A percentile compares a stretch with the other conserved stretches of the same genome.
Evolutionary conservation across 2,329 filamentous ascomycete genomes (phyloP).

Genomic region (Xylariaceae sp.): DNA sequence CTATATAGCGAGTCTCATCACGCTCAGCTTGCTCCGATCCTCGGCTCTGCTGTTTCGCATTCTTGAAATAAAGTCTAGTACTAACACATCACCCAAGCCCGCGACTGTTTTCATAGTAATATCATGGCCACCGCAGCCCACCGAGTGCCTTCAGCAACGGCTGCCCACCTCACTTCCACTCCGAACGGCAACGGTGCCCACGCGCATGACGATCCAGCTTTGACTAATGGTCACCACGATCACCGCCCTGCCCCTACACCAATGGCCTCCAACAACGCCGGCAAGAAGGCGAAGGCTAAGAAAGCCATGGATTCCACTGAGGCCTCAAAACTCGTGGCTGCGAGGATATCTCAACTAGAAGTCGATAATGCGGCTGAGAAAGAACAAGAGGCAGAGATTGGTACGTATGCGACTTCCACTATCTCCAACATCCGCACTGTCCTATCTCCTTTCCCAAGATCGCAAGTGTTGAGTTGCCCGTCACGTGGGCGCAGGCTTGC

Average conservation of each 20-base stretch:
- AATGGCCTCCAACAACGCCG: conserved; percentile 46
- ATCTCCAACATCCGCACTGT: background rate
- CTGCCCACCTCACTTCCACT: conserved; percentile 28
- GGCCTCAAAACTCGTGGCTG: conserved; percentile 84
- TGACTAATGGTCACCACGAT: conserved; percentile 38
- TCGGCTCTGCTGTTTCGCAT: no score
- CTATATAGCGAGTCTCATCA: no score
- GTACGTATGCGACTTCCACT: conserved; percentile 43
- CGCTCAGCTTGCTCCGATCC: background rate
- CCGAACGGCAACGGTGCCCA: conserved; percentile 33
- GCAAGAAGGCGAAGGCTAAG: conserved; percentile 80
- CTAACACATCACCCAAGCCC: conserved; percentile 11
- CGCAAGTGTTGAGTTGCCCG: background rate
- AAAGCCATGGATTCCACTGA: conserved; percentile 82
- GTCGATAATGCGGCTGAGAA: conserved; percentile 90
- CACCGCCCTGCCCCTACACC: conserved; percentile 40
- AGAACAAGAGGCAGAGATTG: conserved; percentile 93
- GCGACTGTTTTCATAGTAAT: conserved; percentile 15
- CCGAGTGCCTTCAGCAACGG: conserved; percentile 30
- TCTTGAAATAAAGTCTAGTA: no score
- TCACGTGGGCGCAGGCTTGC: no score
- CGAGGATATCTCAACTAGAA: conserved; percentile 92
- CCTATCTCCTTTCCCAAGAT: background rate
- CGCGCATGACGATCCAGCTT: conserved; percentile 31
- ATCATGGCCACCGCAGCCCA: conserved; percentile 37